Evolutionary conservation across 352 stramenopile species (phyloP).

Genomic region (Saprolegnia parasitica): DNA sequence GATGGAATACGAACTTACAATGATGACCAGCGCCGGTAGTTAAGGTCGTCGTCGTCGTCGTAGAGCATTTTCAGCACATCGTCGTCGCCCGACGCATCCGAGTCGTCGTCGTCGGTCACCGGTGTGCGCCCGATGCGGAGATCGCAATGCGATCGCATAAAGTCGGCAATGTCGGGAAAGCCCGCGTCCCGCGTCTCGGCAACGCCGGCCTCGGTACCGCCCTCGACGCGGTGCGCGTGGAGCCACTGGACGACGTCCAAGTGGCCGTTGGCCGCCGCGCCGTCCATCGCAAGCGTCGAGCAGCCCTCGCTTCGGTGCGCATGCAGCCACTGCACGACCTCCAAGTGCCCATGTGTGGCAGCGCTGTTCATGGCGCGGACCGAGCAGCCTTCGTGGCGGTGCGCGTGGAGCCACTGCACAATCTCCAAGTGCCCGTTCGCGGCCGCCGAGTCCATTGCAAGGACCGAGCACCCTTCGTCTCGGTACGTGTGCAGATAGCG

Average conservation of each 20-base stretch:
- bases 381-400: constrained; percentile 25
- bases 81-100: neutral
- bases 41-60: no score
- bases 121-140: neutral
- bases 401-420: constrained; percentile 15
- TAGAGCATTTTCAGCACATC: neutral
- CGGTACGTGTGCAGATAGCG: constrained; percentile 21
- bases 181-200: constrained; percentile 6
- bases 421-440: constrained; percentile 9
- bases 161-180: constrained; percentile 6
- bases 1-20: no score
- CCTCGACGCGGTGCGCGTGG: constrained; percentile 12
- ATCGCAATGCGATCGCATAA: constrained; percentile 13
- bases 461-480: constrained; percentile 19
- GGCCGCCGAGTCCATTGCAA: constrained; percentile 23
- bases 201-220: constrained; percentile 3
- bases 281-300: constrained; percentile 19
- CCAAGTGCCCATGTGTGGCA: constrained; percentile 24
- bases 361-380: constrained; percentile 11
- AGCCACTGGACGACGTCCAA: constrained; percentile 25
- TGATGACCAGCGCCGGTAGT: no score
- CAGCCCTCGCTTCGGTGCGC: constrained; percentile 20
- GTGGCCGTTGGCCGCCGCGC: constrained; percentile 16
- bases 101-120: neutral
- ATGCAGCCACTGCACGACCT: constrained; percentile 28